Percentiles rank a stretch among this genome's conserved stretches.
Conservation (phyloP, 2,329 filamentous ascomycete species). For the Metarhizium album region DNA sequence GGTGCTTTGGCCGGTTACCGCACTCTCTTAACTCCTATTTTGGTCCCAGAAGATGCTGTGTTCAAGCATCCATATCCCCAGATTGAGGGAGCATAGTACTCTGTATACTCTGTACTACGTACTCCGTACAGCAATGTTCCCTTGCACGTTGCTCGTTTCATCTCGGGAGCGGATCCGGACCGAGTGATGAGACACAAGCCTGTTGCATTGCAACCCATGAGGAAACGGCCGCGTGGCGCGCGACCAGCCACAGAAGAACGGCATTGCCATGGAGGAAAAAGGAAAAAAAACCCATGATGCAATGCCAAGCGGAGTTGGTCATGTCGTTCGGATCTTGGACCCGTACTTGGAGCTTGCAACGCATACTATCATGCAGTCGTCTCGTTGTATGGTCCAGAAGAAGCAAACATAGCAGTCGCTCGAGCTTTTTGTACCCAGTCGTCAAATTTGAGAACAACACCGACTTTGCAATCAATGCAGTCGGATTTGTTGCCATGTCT, state of each 20-base stretch:
- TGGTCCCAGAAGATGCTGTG: no score
- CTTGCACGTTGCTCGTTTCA: neutral
- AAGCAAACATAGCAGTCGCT: neutral
- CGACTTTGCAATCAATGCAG: neutral
- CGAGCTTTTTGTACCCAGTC: neutral
- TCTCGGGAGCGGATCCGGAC: neutral
- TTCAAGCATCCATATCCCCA: no score
- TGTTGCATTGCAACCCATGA: neutral
- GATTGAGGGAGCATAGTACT: neutral
- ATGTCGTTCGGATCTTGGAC: neutral
- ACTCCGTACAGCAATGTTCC: no score
- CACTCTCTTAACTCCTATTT: no score
- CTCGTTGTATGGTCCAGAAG: neutral
- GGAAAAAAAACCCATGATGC: neutral
- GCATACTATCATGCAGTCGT: neutral
- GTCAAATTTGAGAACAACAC: neutral
- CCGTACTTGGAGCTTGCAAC: neutral
- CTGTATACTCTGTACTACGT: neutral
- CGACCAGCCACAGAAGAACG: neutral
- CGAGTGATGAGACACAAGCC: neutral
- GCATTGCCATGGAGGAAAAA: no score
- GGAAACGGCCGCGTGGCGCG: neutral
- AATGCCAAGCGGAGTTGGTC: neutral
- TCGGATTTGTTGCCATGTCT: neutral
- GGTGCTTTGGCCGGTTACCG: no score